Base-by-base conservation (phyloP, 1,139 yeast genomes). In the Pichia kudriavzevii region DNA sequence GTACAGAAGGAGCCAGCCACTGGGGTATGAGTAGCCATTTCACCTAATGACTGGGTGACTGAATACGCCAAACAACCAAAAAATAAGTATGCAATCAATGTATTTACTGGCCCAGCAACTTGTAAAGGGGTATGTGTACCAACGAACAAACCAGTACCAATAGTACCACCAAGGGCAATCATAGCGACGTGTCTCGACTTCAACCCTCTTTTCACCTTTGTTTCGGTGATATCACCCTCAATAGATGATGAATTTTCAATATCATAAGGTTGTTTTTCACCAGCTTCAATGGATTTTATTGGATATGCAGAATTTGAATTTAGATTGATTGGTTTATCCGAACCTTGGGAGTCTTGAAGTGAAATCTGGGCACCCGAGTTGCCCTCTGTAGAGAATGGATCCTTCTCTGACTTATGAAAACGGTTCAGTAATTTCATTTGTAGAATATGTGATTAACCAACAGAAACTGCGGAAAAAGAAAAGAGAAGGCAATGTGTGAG, bases 21-120 rank as follows among this genome's bases (percentile, higher is more conserved):
- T 3, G 88, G 88, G 31, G 79, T 76, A 44, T 71, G 76, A 12
- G 87, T 79, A 29, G 87, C 85, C 84, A 79, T 76, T 58, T 79
- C 91, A 48, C 87, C 87, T 44, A 79, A 61, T 7, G 80, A 69
- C 56, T 79, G 87, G 16, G 84, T 76, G 32, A 80, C 79, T 22
- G 72, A 69, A 49, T 69, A 78, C 1, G 78, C 79, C 41, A 80
- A 58, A 2, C 79, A 54, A 30, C 83, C 81, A 66, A 79, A 75
- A 55, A 78, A 76, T 17, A 76, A 50, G 49, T 75, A 79, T 1
- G 83, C 72, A 36, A 79, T 72, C 23, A 79, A 61, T 5, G 81
- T 58, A 31, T 75, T 72, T 2, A 73, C 85, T 2, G 88, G 88
- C 24, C 88, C 88, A 3, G 83, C 71, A 24, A 58, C 49, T 2